These are phyloP conservation scores for Neospora caninum DNA, from an alignment of 169 alveolate species.

Conservation along the genomic window DNA sequence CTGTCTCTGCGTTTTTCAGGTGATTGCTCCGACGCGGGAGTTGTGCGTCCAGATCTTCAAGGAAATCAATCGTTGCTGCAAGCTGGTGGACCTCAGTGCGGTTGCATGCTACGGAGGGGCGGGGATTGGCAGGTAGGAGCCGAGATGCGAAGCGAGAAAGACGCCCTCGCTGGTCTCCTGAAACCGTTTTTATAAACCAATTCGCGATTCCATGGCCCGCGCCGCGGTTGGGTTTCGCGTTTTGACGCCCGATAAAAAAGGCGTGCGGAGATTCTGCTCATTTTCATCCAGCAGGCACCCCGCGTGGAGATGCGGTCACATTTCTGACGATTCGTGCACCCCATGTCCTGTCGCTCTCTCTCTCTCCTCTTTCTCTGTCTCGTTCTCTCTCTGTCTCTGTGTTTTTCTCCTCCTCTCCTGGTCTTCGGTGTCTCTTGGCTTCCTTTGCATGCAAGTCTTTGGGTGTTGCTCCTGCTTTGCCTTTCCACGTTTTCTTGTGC, in stretches of 20 bases:
- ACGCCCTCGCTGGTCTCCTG: neutral
- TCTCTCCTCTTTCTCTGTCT: neutral
- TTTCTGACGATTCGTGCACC: no score
- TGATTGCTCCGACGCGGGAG: slow-evolving; percentile 95
- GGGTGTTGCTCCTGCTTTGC: no score
- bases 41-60: slow-evolving; percentile 91
- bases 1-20: slow-evolving; percentile 31
- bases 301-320: no score
- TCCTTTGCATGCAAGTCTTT: no score
- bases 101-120: slow-evolving; percentile 62
- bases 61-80: slow-evolving; percentile 72
- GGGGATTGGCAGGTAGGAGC: slow-evolving; percentile 64
- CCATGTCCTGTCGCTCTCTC: neutral
- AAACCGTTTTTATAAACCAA: no score
- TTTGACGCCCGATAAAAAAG: no score
- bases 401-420: no score
- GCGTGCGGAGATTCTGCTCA: no score
- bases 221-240: no score
- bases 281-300: no score
- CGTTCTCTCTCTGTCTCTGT: neutral
- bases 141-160: slow-evolving; percentile 68
- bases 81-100: slow-evolving; percentile 58
- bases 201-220: neutral
- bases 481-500: no score
- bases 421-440: no score